Base-by-base conservation (phyloP, 2,329 filamentous ascomycete genomes). In the Botrytis paeoniae region DNA sequence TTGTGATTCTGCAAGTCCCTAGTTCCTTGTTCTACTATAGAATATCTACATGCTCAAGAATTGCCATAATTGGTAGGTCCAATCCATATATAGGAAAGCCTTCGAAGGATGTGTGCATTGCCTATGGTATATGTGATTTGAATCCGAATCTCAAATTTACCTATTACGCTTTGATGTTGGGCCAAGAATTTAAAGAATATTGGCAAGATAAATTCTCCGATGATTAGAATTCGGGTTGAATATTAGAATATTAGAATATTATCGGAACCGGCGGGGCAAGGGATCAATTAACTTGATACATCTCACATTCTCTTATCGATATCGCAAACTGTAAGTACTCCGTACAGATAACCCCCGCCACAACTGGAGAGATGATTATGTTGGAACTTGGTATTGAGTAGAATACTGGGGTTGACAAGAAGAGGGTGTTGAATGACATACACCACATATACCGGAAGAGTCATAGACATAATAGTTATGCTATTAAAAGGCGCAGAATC, bases 181-280 rank as follows among this genome's bases (percentile, higher is more conserved):
- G 29, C n/a, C 32, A 35, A 20, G 22, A 32, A 18, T 25, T 18
- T 35, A 25, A 39, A 43, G 54, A 45, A 62, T 25, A 45, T 45
- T 35, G 39, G 68, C 68, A 29, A 14, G 41, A 32, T 25, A 6
- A 64, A 64, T 25, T 35, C 32, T 62, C 41, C 59, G 35, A 54
- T 22, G n/a, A 41, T 64, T 39, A 39, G 39, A 39, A 48, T n/a
- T 54, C 25, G 25, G 25, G 25, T n/a, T 54, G 61, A 35, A 8
- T 18, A 32, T 57, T 29, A 4, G n/a, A 48, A 45, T 22, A 14
- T 25, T 45, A n/a, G 22, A 43, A 69, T 20, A 41, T 22, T 18
- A 43, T 54, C 41, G 43, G 69, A 70, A 70, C 41, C 41, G 14
- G 69, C 59, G 60, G 69, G 69, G 69, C 35, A 39, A 54, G 45